These are phyloP conservation scores for Botrytis deweyae DNA, from an alignment of 2,329 filamentous ascomycete genomes.

Conservation along the genomic window DNA sequence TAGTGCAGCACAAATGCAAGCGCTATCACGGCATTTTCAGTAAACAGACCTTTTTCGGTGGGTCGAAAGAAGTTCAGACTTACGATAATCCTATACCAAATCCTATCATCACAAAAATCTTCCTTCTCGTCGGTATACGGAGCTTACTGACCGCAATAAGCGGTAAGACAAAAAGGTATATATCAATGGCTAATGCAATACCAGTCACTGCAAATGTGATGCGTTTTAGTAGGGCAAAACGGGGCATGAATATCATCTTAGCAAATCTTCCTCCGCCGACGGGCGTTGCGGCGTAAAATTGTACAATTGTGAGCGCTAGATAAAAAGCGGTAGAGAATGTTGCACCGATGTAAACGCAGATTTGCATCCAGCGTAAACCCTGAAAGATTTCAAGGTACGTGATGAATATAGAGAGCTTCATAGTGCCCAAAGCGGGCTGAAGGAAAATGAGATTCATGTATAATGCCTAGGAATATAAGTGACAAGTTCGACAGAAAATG, in stretches of 20 bases:
- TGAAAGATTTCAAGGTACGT: neutral
- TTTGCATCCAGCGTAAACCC: neutral
- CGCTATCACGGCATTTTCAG: too few relatives aligned
- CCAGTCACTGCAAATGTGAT: too few relatives aligned
- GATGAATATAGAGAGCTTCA: neutral
- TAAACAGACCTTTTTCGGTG: too few relatives aligned
- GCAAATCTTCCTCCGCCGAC: neutral
- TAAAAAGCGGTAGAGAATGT: neutral
- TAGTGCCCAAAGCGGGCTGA: neutral
- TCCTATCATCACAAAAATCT: neutral
- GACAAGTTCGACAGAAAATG: too few relatives aligned
- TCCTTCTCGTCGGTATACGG: neutral
- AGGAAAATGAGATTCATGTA: too few relatives aligned
- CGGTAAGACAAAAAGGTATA: neutral
- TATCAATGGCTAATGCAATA: too few relatives aligned
- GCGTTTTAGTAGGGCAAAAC: too few relatives aligned
- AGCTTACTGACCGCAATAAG: fast-evolving
- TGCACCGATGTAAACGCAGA: neutral
- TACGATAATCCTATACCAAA: neutral
- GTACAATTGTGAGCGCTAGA: fast-evolving
- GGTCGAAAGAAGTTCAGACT: too few relatives aligned
- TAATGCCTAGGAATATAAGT: too few relatives aligned
- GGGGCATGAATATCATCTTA: neutral
- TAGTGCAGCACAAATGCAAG: too few relatives aligned
- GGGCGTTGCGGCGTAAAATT: fast-evolving